Evolutionary conservation across 2,329 filamentous ascomycete species (phyloP).

Genomic region (Beauveria sp.): DNA sequence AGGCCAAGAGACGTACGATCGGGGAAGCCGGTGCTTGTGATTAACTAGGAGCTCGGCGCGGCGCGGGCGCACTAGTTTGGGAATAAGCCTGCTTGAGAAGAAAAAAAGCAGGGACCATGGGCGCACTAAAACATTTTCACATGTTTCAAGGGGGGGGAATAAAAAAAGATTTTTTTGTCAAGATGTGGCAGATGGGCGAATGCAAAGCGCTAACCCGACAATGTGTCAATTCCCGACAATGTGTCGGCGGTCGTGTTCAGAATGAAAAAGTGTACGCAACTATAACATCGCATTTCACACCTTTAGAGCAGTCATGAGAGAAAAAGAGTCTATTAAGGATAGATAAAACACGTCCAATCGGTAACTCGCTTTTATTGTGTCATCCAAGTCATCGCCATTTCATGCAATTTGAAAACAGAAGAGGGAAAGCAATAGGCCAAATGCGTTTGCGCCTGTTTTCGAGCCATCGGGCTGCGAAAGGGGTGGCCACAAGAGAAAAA

Average conservation of each 20-base stretch:
- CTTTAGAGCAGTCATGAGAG: not conserved
- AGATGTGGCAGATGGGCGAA: not conserved
- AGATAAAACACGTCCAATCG: conserved; percentile 9
- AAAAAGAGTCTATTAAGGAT: conserved; percentile 10
- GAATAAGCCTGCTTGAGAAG: not conserved
- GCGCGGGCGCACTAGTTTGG: not conserved
- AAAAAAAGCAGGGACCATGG: not conserved
- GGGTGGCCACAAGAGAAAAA: conserved; percentile 5
- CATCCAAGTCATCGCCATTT: conserved; percentile 13
- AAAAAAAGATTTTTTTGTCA: not conserved
- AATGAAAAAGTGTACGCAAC: too few species aligned
- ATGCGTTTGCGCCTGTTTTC: conserved; percentile 1
- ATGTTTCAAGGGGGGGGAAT: not conserved
- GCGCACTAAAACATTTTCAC: conserved; percentile 7
- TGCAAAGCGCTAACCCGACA: not conserved
- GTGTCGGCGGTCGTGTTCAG: too few species aligned
- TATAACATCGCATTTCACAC: too few species aligned
- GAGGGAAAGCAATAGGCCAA: not conserved
- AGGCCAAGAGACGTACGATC: not conserved
- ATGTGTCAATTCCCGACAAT: not conserved
- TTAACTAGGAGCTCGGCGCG: not conserved
- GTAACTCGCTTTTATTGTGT: conserved; percentile 13
- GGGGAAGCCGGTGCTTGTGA: not conserved
- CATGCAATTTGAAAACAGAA: conserved; percentile 10
- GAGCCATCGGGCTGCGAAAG: not conserved